phyloP scores from a whole-genome alignment of 1,284 basidiomycete species.

The Ceratorhiza oryzae-sativae region DNA sequence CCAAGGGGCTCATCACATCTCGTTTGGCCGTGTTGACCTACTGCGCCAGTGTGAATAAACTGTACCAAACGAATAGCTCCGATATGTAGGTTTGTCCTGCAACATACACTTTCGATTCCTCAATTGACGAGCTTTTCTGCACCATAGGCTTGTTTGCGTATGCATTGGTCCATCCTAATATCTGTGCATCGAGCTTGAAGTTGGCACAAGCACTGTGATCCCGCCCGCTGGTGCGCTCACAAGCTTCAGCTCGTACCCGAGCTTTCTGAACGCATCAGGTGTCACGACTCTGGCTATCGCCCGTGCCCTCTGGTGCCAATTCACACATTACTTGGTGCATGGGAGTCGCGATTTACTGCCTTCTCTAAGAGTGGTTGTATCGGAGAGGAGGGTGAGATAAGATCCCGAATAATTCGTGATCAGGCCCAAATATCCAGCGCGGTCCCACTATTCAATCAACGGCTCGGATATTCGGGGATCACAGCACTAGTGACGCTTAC shows the following conservation, averaged over 20 bases:
- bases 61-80: not conserved
- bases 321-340: slow-evolving; percentile 1
- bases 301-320: slow-evolving; percentile 10
- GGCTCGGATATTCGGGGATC: no score
- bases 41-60: not conserved
- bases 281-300: not conserved
- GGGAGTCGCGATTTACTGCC: not conserved
- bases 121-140: slow-evolving; percentile 13
- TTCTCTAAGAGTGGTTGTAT: not conserved
- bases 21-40: slow-evolving; percentile 5
- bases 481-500: no score
- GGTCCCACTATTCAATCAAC: no score
- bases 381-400: no score
- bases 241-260: slow-evolving; percentile 2
- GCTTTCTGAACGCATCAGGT: slow-evolving; percentile 5
- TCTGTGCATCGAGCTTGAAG: not conserved
- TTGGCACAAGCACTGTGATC: not conserved
- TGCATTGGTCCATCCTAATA: not conserved
- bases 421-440: no score
- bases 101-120: slow-evolving; percentile 17
- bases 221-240: slow-evolving; percentile 11
- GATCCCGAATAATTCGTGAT: no score
- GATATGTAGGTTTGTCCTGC: slow-evolving; percentile 11
- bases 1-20: slow-evolving; percentile 4
- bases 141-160: not conserved